Base-by-base conservation (phyloP, 2,329 filamentous ascomycete species). In the Tympanopsis confertula region DNA sequence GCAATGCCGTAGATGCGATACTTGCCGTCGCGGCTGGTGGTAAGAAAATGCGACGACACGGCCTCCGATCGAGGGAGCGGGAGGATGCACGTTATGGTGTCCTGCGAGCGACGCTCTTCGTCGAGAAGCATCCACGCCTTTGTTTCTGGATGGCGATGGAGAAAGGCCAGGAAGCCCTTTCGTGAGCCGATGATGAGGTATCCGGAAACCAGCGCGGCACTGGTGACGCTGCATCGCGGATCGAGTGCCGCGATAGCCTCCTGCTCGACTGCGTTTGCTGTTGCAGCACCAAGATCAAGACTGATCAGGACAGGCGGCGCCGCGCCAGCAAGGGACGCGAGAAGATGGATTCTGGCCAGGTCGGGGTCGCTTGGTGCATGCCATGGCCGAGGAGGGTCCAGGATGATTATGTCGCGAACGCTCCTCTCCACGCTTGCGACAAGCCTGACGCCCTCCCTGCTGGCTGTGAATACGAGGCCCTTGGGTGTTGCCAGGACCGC, bases 11-110 rank as follows among this genome's bases (percentile, higher is more conserved):
- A 85, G 36, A 89, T 74, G 28, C 81, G 74, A 47, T 82, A 87
- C 36, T 68, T 75, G 2, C 86, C 85, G 53, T 94, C 83, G 38
- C 87, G 74, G 28, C 82, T 82, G 3, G 82, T 85, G 0, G 81
- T 80, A 13, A 89, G 57, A 30, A 94, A 66, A 40, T 73, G 67
- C 15, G 58, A 50, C 38, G 45, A 38, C 41, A 35, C 42, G 19
- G 37, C 26, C n/a, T 20, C 38, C 30, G 42, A 44, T 36, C 50
- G 40, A 15, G 62, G 60, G 1, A 75, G 59, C 7, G 66, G 57
- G 0, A 67, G 47, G 20, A 94, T 72, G 26, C 69, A 68, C 3
- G 83, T 89, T 32, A 94, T 74, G 5, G 82, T 72, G 49, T 93
- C 70, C 22, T 59, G 58, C 32, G 55, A 59, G n/a, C 56, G 62